These are phyloP conservation scores for Croton setiger DNA, from an alignment of 441 rosid species.

Conservation along the genomic window DNA sequence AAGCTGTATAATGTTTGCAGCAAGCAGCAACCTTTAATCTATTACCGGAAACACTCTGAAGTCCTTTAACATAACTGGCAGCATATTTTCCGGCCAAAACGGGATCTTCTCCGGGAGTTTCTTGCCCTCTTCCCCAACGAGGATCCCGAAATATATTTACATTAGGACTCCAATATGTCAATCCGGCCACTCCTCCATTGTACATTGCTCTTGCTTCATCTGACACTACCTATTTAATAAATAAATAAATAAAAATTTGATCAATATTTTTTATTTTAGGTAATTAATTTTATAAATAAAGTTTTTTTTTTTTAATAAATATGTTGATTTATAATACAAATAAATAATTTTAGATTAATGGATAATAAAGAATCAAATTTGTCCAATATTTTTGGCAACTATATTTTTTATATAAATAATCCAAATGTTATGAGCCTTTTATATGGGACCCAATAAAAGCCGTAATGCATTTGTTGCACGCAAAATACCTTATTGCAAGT, in stretches of 20 bases:
- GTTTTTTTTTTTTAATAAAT: too few relatives aligned
- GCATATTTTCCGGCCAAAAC: constrained; percentile 80
- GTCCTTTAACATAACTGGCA: constrained; percentile 78
- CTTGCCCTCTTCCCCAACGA: constrained; percentile 96
- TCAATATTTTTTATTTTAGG: too few relatives aligned
- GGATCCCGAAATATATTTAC: constrained; percentile 93
- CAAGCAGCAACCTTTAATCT: constrained; percentile 87
- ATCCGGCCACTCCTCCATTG: constrained; percentile 84
- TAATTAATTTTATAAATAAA: too few relatives aligned
- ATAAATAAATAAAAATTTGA: too few relatives aligned
- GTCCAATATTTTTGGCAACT: background rate
- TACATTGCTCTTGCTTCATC: constrained; percentile 98
- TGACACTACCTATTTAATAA: constrained; percentile 73
- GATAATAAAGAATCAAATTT: background rate
- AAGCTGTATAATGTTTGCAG: constrained; percentile 95
- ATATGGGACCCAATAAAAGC: constrained; percentile 8
- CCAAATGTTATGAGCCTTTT: too few relatives aligned
- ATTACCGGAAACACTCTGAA: constrained; percentile 56
- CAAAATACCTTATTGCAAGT: constrained; percentile 4
- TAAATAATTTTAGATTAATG: too few relatives aligned
- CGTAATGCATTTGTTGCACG: background rate
- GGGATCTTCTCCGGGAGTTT: constrained; percentile 97
- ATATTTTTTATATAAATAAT: background rate
- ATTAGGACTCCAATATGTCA: constrained; percentile 96
- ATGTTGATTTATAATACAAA: too few relatives aligned